phyloP scores from a whole-genome alignment of 345 rosid species.

The thale cress (Arabidopsis thaliana) region DNA sequence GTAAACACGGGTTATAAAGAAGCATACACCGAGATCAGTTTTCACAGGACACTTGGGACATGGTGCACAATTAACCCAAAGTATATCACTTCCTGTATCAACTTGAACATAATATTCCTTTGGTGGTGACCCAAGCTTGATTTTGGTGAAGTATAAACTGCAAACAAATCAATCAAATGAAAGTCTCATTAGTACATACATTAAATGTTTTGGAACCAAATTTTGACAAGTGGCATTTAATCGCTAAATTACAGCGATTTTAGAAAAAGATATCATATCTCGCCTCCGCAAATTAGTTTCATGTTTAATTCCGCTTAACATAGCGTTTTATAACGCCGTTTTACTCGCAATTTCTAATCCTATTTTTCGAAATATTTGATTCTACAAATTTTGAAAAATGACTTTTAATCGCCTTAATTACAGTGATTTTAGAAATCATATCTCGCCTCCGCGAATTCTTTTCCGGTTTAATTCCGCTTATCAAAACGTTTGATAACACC shows the following conservation, averaged over 20 bases:
- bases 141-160: slow-evolving; percentile 83
- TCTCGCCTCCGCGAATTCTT: not conserved
- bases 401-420: no score
- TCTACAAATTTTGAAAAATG: no score
- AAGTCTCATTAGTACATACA: slow-evolving; percentile 12
- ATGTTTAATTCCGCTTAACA: not conserved
- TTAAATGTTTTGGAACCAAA: no score
- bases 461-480: not conserved
- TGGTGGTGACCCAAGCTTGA: slow-evolving; percentile 81
- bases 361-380: no score
- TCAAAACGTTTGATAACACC: no score
- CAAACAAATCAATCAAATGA: slow-evolving; percentile 27
- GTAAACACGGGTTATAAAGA: not conserved
- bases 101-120: slow-evolving; percentile 82
- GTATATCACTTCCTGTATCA: slow-evolving; percentile 95
- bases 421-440: no score
- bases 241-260: no score
- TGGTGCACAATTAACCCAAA: slow-evolving; percentile 87
- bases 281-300: not conserved
- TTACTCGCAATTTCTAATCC: not conserved
- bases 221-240: no score
- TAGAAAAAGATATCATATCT: no score
- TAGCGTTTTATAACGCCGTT: no score
- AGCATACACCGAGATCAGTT: slow-evolving; percentile 83
- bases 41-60: slow-evolving; percentile 77